Evolutionary conservation across 495 filamentous ascomycete species (phyloP).

Genomic region (Hyaloscypha finlandica): DNA sequence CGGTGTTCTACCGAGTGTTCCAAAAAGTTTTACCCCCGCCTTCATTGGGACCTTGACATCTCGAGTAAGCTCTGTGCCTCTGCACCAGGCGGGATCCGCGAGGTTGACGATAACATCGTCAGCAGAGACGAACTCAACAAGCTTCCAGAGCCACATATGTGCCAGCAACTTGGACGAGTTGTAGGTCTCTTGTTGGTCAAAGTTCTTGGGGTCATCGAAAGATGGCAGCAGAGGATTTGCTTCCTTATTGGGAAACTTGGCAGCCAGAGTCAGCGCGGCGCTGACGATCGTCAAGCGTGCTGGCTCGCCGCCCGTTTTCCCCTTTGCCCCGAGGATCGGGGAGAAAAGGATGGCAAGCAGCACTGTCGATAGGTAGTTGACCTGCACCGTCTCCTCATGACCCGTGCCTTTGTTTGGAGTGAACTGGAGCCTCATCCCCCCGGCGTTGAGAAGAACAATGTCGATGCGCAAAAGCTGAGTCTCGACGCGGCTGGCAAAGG

Average conservation of each 20-base stretch:
- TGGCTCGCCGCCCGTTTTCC: slow-evolving; percentile 27
- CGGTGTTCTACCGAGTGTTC: slow-evolving; percentile 33
- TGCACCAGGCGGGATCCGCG: slow-evolving; percentile 46
- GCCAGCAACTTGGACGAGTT: slow-evolving; percentile 43
- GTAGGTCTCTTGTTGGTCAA: slow-evolving; percentile 41
- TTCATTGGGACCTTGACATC: slow-evolving; percentile 29
- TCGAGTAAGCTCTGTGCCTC: slow-evolving; percentile 45
- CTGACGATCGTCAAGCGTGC: slow-evolving; percentile 45
- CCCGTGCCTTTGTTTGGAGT: slow-evolving; percentile 39
- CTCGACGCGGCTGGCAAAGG: slow-evolving; percentile 41
- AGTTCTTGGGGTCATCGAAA: slow-evolving; percentile 45
- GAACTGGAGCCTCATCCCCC: slow-evolving; percentile 39
- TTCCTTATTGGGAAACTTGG: slow-evolving; percentile 38
- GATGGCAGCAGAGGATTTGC: slow-evolving; percentile 41
- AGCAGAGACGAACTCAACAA: slow-evolving; percentile 42
- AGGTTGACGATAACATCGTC: slow-evolving; percentile 51
- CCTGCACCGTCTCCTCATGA: slow-evolving; percentile 49
- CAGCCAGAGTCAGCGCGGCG: slow-evolving; percentile 37
- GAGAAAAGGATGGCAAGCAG: slow-evolving; percentile 52
- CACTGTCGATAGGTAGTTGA: slow-evolving; percentile 51
- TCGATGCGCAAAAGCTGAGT: slow-evolving; percentile 42
- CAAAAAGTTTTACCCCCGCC: slow-evolving; percentile 28
- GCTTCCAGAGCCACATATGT: slow-evolving; percentile 45
- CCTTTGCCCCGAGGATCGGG: slow-evolving; percentile 46
- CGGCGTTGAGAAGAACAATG: slow-evolving; percentile 56